Conservation (phyloP, 805 yeast genomes). For the Candida fluviatilis region DNA sequence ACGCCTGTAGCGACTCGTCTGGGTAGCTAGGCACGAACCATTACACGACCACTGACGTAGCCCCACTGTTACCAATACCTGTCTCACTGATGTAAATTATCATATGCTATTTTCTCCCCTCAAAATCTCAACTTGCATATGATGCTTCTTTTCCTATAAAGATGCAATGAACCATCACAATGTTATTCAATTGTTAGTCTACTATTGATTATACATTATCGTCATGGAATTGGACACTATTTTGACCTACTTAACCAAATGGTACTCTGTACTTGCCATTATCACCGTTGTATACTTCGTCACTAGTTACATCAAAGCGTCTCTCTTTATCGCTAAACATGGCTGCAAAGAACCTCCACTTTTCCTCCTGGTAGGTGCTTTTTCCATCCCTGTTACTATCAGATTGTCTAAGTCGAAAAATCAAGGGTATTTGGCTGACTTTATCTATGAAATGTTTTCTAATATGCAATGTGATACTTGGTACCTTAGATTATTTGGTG, state of each 20-base stretch:
- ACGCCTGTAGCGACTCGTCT: too few species aligned
- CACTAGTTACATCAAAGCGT: background rate
- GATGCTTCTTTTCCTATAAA: background rate
- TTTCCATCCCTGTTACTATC: background rate
- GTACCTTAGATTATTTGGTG: constrained; percentile 7
- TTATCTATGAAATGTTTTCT: constrained; percentile 23
- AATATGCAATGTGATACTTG: constrained; percentile 11
- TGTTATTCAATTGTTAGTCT: background rate
- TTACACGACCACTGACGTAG: too few species aligned
- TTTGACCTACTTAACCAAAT: constrained; percentile 8
- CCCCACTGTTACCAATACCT: too few species aligned
- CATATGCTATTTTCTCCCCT: background rate
- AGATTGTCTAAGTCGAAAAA: background rate
- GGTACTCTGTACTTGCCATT: constrained; percentile 6
- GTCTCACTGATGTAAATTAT: too few species aligned
- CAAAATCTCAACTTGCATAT: background rate
- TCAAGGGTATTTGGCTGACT: constrained; percentile 3
- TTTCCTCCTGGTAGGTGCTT: constrained; percentile 4
- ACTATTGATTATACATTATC: background rate
- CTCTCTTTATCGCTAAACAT: constrained; percentile 8
- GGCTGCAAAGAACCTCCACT: constrained; percentile 14
- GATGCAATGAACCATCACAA: too few species aligned
- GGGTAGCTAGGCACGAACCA: too few species aligned
- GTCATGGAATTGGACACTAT: background rate
- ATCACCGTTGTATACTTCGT: constrained; percentile 3